Base-by-base conservation (phyloP, 805 yeast genomes). In the Komagataella pastoris region DNA sequence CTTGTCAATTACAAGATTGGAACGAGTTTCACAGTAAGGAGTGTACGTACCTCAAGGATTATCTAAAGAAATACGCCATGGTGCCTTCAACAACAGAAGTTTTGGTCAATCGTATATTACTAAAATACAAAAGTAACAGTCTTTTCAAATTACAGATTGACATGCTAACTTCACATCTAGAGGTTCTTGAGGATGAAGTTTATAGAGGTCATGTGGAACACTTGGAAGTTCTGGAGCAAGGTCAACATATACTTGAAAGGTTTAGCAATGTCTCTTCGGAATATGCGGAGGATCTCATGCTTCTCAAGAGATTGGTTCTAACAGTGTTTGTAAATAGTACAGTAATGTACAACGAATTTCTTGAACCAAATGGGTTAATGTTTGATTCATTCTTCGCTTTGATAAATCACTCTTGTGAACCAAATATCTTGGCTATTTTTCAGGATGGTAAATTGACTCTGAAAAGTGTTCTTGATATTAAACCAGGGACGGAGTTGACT, bases 371-470 rank as follows among this genome's bases (percentile, higher is more conserved):
- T 48, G 76, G 74, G 1, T 49, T 61, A 6, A 56, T 63, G 57
- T 63, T 72, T 55, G 73, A 70, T 53, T 70, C 70, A 0, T 53
- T 58, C 3, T 63, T 70, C 54, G 57, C 74, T 10, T 53, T 71
- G 48, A 64, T 70, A 18, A 72, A 71, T 50, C 76, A 71, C 57
- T 66, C 72, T 6, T 72, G 76, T 55, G 55, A 58, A 4, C 74
- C 75, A 4, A 71, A 70, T 52, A 56, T 64, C 30, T 50, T 59
- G 7, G 48, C 62, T 6, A 51, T 59, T 17, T 64, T 59, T 59
- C 51, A 58, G 23, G 56, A 57, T 6, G 51, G 56, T 7, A 52
- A 51, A 24, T 54, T 60, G 6, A 30, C 49, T 1, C 18, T 69
- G n/a, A 53, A 54, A 7, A 58, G 65, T 8, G 51, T 60, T 4